Conservation (phyloP, 306 rosid species). For the Lotus japonicus region DNA sequence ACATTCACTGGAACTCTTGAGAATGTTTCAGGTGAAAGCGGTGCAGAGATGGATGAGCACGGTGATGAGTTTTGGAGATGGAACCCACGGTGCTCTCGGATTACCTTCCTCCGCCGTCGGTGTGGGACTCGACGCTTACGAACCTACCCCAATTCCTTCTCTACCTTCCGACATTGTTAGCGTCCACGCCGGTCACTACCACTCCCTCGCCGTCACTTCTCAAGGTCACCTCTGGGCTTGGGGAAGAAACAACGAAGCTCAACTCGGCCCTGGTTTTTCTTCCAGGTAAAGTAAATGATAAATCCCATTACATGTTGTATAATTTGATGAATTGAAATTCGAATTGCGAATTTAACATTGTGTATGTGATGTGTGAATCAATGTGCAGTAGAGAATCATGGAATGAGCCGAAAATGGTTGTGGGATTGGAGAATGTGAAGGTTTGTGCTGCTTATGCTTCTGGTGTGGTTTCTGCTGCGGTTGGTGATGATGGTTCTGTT, state of each 20-base stretch:
- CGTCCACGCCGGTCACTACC: slow-evolving; percentile 76
- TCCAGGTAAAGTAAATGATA: slow-evolving; percentile 37
- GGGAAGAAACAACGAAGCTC: slow-evolving; percentile 85
- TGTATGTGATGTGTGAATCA: too few relatives aligned
- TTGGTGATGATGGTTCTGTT: slow-evolving; percentile 80
- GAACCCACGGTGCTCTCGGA: slow-evolving; percentile 81
- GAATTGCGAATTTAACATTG: too few relatives aligned
- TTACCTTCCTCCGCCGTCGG: slow-evolving; percentile 50
- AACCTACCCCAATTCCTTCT: slow-evolving; percentile 50
- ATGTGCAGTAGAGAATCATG: slow-evolving; percentile 50
- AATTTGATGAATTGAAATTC: too few relatives aligned
- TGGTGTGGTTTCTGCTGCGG: slow-evolving; percentile 70
- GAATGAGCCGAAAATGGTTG: slow-evolving; percentile 60
- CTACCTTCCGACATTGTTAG: slow-evolving; percentile 52
- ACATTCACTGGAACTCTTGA: background rate
- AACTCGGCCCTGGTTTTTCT: slow-evolving; percentile 68
- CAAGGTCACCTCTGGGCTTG: slow-evolving; percentile 74
- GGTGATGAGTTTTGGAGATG: slow-evolving; percentile 90
- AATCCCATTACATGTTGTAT: too few relatives aligned
- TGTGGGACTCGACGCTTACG: slow-evolving; percentile 54
- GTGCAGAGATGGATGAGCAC: slow-evolving; percentile 49
- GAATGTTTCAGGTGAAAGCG: slow-evolving; percentile 1
- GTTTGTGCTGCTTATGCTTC: slow-evolving; percentile 73
- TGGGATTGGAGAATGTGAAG: slow-evolving; percentile 50
- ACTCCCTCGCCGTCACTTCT: slow-evolving; percentile 68